Percentiles rank a stretch among this genome's conserved stretches.
Conservation (phyloP, 257 asterid genomes). For the Nicotiana sylvestris region DNA sequence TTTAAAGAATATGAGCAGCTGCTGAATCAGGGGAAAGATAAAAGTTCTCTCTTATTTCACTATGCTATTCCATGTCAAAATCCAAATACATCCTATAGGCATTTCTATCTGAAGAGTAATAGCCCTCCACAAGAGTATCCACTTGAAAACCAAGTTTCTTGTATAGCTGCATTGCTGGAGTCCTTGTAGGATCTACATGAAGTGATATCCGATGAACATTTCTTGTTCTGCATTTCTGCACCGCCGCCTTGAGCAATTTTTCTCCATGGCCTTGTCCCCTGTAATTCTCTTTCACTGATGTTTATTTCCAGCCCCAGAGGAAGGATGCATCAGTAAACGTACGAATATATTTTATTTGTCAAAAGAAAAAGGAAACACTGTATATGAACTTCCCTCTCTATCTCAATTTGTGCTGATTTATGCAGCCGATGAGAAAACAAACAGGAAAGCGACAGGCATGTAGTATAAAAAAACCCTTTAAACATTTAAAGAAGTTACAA, state of each 20-base stretch:
- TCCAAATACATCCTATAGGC: conserved; percentile 89
- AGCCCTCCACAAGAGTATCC: conserved; percentile 61
- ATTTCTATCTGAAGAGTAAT: conserved; percentile 66
- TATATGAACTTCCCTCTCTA: neutral
- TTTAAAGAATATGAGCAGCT: neutral
- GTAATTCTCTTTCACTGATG: conserved; percentile 60
- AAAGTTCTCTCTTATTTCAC: neutral
- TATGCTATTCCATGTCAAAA: conserved; percentile 31
- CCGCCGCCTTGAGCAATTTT: conserved; percentile 65
- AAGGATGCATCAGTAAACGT: neutral
- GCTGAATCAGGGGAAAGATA: neutral
- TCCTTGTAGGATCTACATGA: conserved; percentile 81
- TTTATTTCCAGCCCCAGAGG: conserved; percentile 12
- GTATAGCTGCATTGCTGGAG: conserved; percentile 68
- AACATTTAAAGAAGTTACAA: too few relatives aligned
- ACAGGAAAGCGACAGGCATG: neutral
- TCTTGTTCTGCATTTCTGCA: conserved; percentile 67
- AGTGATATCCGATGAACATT: conserved; percentile 63
- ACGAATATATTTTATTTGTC: neutral
- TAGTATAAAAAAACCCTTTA: neutral
- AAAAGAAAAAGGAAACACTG: neutral
- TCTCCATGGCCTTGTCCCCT: conserved; percentile 76
- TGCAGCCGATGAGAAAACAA: neutral
- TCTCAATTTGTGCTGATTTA: neutral
- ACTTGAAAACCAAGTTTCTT: conserved; percentile 69